Conservation (phyloP, 2,329 filamentous ascomycete species). For the Arachnomyces sp. region DNA sequence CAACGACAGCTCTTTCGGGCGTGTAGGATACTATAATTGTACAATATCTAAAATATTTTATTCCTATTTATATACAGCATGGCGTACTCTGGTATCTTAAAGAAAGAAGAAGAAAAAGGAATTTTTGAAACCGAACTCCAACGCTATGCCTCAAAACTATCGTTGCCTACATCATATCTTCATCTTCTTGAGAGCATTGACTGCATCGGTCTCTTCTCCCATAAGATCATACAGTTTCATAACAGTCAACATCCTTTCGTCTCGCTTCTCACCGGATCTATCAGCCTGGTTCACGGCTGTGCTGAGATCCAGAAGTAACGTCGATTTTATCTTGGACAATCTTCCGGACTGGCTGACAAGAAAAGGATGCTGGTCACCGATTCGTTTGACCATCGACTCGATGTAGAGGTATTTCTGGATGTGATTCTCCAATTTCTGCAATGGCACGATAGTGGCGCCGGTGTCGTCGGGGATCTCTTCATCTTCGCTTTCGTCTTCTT, state of each 20-base stretch:
- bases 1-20: constrained; percentile 42
- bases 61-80: constrained; percentile 31
- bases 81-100: constrained; percentile 37
- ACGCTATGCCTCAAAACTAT: constrained; percentile 32
- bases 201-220: constrained; percentile 52
- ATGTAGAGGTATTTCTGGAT: constrained; percentile 53
- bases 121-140: constrained; percentile 33
- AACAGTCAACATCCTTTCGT: constrained; percentile 45
- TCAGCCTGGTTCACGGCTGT: constrained; percentile 52
- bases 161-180: constrained; percentile 18
- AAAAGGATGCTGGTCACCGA: constrained; percentile 57
- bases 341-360: constrained; percentile 50
- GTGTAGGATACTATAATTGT: constrained; percentile 44
- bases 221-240: constrained; percentile 55
- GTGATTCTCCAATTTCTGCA: constrained; percentile 47
- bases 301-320: constrained; percentile 58
- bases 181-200: constrained; percentile 48
- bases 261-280: constrained; percentile 21
- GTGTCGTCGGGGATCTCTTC: constrained; percentile 11
- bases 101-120: constrained; percentile 21
- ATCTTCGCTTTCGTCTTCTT: constrained; percentile 28
- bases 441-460: constrained; percentile 22
- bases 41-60: constrained; percentile 35
- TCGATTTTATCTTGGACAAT: constrained; percentile 52
- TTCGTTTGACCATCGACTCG: constrained; percentile 41